These are phyloP conservation scores for Vaccinium darrowii DNA, from an alignment of 148 eudicot genomes.

Conservation along the genomic window DNA sequence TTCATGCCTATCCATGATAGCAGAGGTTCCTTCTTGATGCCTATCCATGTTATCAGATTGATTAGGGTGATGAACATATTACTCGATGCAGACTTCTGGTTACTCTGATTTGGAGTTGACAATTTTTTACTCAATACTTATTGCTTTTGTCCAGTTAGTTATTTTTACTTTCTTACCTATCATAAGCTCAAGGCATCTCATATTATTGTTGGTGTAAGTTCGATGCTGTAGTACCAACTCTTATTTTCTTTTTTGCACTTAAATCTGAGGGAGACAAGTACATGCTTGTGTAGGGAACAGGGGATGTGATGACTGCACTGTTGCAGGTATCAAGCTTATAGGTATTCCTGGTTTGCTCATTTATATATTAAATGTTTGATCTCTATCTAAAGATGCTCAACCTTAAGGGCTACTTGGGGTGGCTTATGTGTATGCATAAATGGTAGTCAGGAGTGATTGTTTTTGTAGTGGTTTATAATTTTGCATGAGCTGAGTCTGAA, in stretches of 20 bases:
- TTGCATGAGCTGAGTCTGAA: not conserved
- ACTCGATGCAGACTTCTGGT: too few species aligned
- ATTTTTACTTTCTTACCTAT: too few species aligned
- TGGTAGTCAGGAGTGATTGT: not conserved
- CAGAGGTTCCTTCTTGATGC: not conserved
- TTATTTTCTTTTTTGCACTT: not conserved
- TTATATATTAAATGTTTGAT: not conserved
- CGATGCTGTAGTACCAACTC: not conserved
- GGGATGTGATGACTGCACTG: conserved; percentile 90
- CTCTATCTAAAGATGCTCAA: not conserved
- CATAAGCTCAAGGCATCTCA: not conserved
- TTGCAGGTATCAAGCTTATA: conserved; percentile 92
- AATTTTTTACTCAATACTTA: too few species aligned
- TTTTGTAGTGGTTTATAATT: not conserved
- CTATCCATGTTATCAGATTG: not conserved
- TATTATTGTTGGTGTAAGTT: conserved; percentile 3
- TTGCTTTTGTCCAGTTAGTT: too few species aligned
- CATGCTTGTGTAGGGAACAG: conserved; percentile 72
- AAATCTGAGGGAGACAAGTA: not conserved
- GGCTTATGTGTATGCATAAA: not conserved
- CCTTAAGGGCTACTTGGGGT: not conserved
- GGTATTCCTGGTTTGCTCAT: conserved; percentile 35
- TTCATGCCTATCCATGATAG: too few species aligned
- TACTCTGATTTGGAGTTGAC: too few species aligned
- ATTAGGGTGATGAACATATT: not conserved